Percentiles rank a stretch among this genome's conserved stretches.
These are phyloP conservation scores for Euphorbia pulcherrima DNA, from an alignment of 345 rosid species.

Conservation along the genomic window DNA sequence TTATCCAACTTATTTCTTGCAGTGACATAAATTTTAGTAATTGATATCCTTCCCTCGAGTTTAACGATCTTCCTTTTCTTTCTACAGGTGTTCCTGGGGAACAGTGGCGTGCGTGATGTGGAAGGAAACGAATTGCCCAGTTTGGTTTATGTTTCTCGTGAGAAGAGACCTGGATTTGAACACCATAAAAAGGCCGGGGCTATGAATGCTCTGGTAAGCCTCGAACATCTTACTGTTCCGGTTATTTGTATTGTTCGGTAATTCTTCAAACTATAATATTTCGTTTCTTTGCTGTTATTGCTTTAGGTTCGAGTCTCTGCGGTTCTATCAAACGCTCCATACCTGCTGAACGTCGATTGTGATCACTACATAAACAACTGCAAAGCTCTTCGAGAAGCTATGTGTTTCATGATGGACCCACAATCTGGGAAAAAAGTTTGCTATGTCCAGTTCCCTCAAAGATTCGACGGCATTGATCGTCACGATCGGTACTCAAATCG, in stretches of 20 bases:
- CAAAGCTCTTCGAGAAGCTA: constrained; percentile 92
- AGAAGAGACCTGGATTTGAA: constrained; percentile 97
- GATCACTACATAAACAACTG: constrained; percentile 96
- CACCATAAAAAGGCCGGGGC: constrained; percentile 99
- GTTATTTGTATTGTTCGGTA: not conserved
- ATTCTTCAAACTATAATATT: not conserved
- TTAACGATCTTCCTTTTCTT: too few relatives aligned
- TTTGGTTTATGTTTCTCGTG: constrained; percentile 95
- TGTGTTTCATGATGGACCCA: constrained; percentile 99
- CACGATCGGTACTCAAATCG: constrained; percentile 94
- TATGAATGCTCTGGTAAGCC: constrained; percentile 82
- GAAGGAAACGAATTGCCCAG: constrained; percentile 86
- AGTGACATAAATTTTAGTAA: too few relatives aligned
- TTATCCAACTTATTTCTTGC: too few relatives aligned
- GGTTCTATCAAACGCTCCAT: constrained; percentile 91
- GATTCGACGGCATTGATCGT: constrained; percentile 97
- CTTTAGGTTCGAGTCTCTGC: constrained; percentile 84
- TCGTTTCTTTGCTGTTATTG: constrained; percentile 2
- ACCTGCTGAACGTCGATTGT: constrained; percentile 83
- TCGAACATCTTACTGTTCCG: not conserved
- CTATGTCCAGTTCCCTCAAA: constrained; percentile 98
- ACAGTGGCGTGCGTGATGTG: constrained; percentile 64
- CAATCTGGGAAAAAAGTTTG: constrained; percentile 84
- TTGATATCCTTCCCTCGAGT: too few relatives aligned
- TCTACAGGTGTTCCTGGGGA: constrained; percentile 84